Evolutionary conservation across 306 rosid species (phyloP), one percentile per base, ranked within the genome.

Genomic region (Aeschynomene evenia): DNA sequence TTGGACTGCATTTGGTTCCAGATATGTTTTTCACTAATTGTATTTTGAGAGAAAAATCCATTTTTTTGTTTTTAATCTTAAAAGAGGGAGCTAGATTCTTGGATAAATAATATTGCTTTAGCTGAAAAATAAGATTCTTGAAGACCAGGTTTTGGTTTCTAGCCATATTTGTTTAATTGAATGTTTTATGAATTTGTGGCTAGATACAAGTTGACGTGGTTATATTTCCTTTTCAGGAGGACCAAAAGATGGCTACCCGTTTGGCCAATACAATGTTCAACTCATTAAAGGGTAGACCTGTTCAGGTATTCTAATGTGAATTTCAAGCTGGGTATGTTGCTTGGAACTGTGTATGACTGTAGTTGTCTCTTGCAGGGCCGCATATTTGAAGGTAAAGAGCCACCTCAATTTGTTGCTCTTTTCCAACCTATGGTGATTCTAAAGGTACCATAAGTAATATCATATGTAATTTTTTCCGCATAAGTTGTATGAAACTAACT

Each of bases 261-360:
- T 84, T 95, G 87, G 83, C 93, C 52, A 89, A 75, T 60, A 89
- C 97, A n/a, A 91, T 95, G 88, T 89, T 67, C 82, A 95, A 84
- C 86, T 91, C 97, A 31, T 80, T 95, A 71, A 95, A 95, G 90
- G 99, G 97, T 54, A 89, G 99, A 86, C 99, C 99, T 29, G 96
- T 87, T 82, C 96, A 89, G 99, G 99, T 91, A 87, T 63, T 45
- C 14, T 76, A 66, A 50, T 71, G 65, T 78, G 46, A 56, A 53
- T 63, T 45, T 80, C 71, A 71, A 63, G 54, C 74, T 74, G 60
- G 57, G 56, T 43, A 58, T 71, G 71, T 23, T 48, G 36, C 57
- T 59, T 43, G 51, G 33, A 28, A 73, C 57, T 60, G 36, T 48
- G 51, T 77, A 26, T 84, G 68, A 86, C 14, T 61, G 29, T 13